Evolutionary conservation across 441 rosid genomes (phyloP), one percentile per base, ranked within the genome.

Genomic region (Eruca vesicaria): DNA sequence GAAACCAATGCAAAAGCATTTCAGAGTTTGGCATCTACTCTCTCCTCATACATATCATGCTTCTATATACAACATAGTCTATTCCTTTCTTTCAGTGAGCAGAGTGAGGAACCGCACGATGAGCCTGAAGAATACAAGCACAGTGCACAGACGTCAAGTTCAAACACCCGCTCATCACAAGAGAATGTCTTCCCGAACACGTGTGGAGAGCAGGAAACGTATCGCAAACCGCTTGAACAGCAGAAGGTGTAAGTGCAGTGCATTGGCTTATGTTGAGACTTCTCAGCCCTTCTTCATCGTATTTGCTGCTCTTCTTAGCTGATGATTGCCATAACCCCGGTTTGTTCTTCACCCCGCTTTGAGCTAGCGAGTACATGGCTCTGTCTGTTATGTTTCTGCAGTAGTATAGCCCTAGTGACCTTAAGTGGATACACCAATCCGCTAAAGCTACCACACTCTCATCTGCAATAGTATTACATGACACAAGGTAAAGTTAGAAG

Each of bases 211-310:
- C 94, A 0, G 99, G 99, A 67, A 93, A 93, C 0, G 93, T 87
- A 77, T 93, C 99, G 1, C 99, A 96, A 3, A 96, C 83, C 1
- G 94, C 90, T 86, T 96, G 99, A 71, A 93, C 97, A 0, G 99
- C 98, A 0, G 89, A 81, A 32, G 99, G 99, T 0, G 98, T 93
- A 4, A 96, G 90, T 3, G 97, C 94, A 1, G 99, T 96, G 86
- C 99, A 93, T 79, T 96, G 99, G 79, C 99, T 96, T 61, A 96
- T 93, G 83, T 96, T 96, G 21, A 96, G 94, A 73, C 87, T 90
- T 79, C 67, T 84, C 14, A 96, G 82, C 66, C 98, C 98, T 81
- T 89, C 98, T 69, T 86, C 95, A 1, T 86, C 86, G 59, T 66
- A 72, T 66, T 74, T 81, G 21, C 73, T 81, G 21, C 73, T 86